A percentile compares a stretch with the other conserved stretches of the same genome.
Conservation (phyloP, 176 grass and related monocot genomes). For the Aegilops tauschii region DNA sequence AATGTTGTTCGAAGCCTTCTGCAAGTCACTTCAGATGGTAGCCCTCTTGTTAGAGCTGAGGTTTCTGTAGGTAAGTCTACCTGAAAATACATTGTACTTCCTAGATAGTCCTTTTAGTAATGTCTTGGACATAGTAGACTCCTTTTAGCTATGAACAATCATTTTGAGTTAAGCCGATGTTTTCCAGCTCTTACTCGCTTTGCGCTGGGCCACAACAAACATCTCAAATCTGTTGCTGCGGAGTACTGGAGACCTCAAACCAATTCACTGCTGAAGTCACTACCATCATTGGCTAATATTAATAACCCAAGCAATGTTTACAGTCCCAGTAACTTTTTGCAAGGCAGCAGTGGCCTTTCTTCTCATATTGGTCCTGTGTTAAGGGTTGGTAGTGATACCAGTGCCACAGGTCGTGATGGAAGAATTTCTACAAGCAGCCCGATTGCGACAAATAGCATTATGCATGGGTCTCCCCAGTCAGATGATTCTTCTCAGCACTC, state of each 20-base stretch:
- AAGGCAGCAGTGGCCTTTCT: slow-evolving; percentile 42
- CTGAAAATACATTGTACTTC: slow-evolving; percentile 9
- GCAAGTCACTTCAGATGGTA: slow-evolving; percentile 74
- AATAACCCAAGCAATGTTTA: slow-evolving; percentile 54
- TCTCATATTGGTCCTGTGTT: slow-evolving; percentile 79
- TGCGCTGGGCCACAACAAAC: slow-evolving; percentile 83
- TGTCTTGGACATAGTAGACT: slow-evolving; percentile 1
- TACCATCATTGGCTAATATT: slow-evolving; percentile 85
- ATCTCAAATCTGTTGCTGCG: slow-evolving; percentile 82
- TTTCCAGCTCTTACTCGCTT: slow-evolving; percentile 85
- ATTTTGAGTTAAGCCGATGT: slow-evolving; percentile 38
- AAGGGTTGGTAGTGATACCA: slow-evolving; percentile 81
- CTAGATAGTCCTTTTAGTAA: slow-evolving; percentile 7
- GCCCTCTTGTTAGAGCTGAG: slow-evolving; percentile 91
- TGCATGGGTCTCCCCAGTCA: slow-evolving; percentile 89
- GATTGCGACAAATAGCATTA: slow-evolving; percentile 52
- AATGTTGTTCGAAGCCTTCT: slow-evolving; percentile 83
- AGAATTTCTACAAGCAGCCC: slow-evolving; percentile 76
- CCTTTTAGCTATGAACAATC: background rate
- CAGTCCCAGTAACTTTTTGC: slow-evolving; percentile 51
- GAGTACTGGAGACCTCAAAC: slow-evolving; percentile 86
- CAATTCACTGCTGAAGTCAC: slow-evolving; percentile 67
- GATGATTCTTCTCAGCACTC: slow-evolving; percentile 96
- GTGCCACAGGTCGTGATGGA: slow-evolving; percentile 54
- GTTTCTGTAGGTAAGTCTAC: slow-evolving; percentile 73